These are phyloP conservation scores for Neurospora tetrasperma DNA, from an alignment of 495 filamentous ascomycete genomes.

Conservation along the genomic window DNA sequence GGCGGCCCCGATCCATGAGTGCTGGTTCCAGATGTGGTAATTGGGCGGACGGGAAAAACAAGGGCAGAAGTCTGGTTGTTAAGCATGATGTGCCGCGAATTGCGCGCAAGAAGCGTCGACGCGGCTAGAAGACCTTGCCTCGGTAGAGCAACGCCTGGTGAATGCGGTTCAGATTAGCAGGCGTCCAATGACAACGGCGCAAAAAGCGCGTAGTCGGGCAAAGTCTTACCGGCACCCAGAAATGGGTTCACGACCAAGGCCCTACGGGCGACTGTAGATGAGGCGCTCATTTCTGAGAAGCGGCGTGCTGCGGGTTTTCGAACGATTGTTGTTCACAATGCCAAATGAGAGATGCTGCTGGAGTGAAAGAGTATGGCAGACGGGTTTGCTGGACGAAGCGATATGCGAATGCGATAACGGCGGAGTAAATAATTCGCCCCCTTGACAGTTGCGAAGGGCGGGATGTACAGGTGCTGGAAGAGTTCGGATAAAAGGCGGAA, in stretches of 20 bases:
- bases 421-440: neutral
- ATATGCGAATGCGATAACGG: neutral
- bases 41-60: constrained; percentile 51
- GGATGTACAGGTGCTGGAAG: neutral
- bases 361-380: neutral
- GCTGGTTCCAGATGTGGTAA: constrained; percentile 59
- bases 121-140: constrained; percentile 30
- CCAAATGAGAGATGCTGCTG: neutral
- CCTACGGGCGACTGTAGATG: constrained; percentile 48
- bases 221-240: constrained; percentile 28
- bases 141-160: constrained; percentile 27
- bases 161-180: neutral
- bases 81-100: constrained; percentile 46
- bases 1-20: constrained; percentile 37
- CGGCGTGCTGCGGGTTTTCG: neutral
- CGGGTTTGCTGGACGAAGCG: neutral
- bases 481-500: neutral
- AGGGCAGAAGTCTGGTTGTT: constrained; percentile 56
- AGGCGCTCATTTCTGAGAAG: constrained; percentile 44
- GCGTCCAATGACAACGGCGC: constrained; percentile 1
- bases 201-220: constrained; percentile 7
- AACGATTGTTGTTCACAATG: neutral
- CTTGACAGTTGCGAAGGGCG: neutral
- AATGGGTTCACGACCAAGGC: constrained; percentile 48
- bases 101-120: constrained; percentile 45